A percentile compares a stretch with the other conserved stretches of the same genome.
These are phyloP conservation scores for Suillus hirtellus DNA, from an alignment of 768 basidiomycete species.

Conservation along the genomic window DNA sequence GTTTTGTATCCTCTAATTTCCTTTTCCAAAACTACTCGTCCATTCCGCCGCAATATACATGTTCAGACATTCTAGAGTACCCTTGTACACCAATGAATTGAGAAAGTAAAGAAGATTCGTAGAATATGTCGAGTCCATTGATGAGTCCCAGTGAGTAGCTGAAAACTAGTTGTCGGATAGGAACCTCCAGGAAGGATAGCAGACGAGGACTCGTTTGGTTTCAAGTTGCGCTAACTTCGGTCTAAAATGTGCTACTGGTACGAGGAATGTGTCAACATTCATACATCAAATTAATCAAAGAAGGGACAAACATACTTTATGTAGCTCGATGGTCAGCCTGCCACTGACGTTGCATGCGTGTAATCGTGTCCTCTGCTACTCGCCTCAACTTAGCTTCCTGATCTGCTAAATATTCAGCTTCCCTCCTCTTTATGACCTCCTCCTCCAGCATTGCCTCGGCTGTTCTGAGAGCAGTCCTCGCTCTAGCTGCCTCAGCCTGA, in stretches of 20 bases:
- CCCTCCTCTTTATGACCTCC: conserved; percentile 56
- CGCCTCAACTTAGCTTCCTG: conserved; percentile 49
- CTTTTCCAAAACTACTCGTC: conserved; percentile 1
- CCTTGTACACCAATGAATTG: background rate
- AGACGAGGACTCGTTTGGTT: background rate
- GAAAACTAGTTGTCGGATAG: background rate
- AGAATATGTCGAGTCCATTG: conserved; percentile 2
- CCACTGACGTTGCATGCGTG: conserved; percentile 33
- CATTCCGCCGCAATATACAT: background rate
- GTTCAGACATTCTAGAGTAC: background rate
- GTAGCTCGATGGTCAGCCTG: conserved; percentile 9
- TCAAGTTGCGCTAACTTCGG: background rate
- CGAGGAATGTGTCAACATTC: background rate
- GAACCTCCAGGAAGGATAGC: background rate
- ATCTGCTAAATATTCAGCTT: conserved; percentile 54
- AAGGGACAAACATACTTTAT: conserved; percentile 5
- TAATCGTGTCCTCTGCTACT: conserved; percentile 51
- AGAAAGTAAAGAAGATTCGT: background rate
- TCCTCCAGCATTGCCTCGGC: conserved; percentile 61
- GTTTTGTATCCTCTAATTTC: conserved; percentile 7
- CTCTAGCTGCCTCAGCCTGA: conserved; percentile 58
- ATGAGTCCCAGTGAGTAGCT: background rate
- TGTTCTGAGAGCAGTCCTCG: conserved; percentile 53
- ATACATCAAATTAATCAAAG: background rate
- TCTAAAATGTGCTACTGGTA: background rate